Evolutionary conservation across 345 rosid genomes (phyloP).

Genomic region (Eucalyptus tenuipes): DNA sequence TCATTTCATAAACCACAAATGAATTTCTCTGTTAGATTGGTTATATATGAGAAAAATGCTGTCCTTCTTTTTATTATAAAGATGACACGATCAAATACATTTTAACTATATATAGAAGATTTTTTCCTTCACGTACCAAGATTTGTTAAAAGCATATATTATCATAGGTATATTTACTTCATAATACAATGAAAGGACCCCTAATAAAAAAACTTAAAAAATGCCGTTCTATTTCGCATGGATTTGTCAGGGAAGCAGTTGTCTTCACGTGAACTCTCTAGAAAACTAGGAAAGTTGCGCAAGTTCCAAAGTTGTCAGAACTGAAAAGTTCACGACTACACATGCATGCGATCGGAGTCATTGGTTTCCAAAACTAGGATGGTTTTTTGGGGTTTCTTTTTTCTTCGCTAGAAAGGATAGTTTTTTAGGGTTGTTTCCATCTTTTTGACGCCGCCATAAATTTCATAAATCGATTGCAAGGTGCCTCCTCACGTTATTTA

Average conservation of each 20-base stretch:
- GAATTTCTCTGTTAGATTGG: background rate
- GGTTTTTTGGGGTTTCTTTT: background rate
- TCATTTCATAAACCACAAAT: background rate
- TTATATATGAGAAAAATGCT: too few species aligned
- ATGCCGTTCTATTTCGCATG: background rate
- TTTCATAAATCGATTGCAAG: background rate
- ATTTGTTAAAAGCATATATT: background rate
- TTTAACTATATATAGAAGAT: background rate
- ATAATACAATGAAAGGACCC: background rate
- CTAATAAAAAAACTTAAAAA: background rate
- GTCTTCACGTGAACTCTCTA: background rate
- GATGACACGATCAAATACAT: background rate
- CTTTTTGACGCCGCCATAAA: background rate
- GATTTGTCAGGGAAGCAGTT: background rate
- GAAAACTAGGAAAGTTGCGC: background rate
- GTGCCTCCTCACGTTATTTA: background rate
- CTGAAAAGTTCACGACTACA: background rate
- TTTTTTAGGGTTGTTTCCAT: background rate
- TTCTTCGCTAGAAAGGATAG: background rate
- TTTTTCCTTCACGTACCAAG: background rate
- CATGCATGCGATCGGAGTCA: background rate
- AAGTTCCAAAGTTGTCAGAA: background rate
- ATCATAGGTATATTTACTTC: background rate
- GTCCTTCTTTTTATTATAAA: background rate
- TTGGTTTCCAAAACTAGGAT: background rate